A percentile compares a stretch with the other conserved stretches of the same genome.
These are phyloP conservation scores for Podospora comata DNA, from an alignment of 495 filamentous ascomycete genomes.

Conservation along the genomic window DNA sequence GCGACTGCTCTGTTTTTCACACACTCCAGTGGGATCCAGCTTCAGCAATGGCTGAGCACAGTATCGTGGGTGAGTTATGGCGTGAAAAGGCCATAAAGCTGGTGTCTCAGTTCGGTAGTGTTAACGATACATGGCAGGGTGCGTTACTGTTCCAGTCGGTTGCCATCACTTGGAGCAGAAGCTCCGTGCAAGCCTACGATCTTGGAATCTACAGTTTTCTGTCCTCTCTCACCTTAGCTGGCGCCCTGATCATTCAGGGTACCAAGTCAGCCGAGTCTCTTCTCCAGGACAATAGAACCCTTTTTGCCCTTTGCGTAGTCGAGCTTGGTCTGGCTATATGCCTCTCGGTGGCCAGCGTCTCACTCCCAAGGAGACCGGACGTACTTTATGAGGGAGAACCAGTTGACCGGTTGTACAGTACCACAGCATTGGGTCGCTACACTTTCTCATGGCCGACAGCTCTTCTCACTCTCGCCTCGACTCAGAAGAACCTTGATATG, in stretches of 20 bases:
- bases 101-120: background rate
- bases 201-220: constrained; percentile 46
- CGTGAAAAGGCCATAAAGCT: too few relatives aligned
- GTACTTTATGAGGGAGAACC: constrained; percentile 55
- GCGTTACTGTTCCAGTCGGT: constrained; percentile 48
- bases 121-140: constrained; percentile 26
- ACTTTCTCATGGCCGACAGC: constrained; percentile 61
- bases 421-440: constrained; percentile 57
- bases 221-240: constrained; percentile 40
- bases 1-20: constrained; percentile 43
- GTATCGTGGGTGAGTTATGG: constrained; percentile 45
- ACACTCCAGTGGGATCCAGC: constrained; percentile 23
- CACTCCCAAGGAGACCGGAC: constrained; percentile 64
- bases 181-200: constrained; percentile 45
- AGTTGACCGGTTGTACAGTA: constrained; percentile 64
- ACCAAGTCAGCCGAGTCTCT: constrained; percentile 32
- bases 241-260: constrained; percentile 41
- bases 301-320: constrained; percentile 37
- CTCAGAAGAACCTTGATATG: constrained; percentile 57
- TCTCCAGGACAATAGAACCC: constrained; percentile 22
- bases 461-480: constrained; percentile 51
- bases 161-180: constrained; percentile 40
- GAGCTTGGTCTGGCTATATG: constrained; percentile 39
- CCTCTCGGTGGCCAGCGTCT: constrained; percentile 40
- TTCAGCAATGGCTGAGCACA: constrained; percentile 43